phyloP scores from a whole-genome alignment of 1,284 basidiomycete genomes.

The Lentinula novae-zelandiae region DNA sequence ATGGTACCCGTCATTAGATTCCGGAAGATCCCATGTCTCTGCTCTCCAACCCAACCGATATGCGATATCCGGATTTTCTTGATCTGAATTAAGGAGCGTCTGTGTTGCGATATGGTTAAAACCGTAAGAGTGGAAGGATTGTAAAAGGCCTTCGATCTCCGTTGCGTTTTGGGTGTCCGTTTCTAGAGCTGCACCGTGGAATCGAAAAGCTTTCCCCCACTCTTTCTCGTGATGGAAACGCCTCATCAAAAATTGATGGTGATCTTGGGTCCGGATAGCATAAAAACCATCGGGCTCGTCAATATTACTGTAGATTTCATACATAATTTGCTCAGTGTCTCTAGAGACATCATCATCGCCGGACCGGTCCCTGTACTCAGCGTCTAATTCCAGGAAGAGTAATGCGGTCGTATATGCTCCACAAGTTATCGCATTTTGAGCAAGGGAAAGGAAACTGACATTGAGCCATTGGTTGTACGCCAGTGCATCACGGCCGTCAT shows the following conservation, averaged over 20 bases:
- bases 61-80: constrained; percentile 49
- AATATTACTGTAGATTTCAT: constrained; percentile 91
- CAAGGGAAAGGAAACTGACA: constrained; percentile 74
- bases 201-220: constrained; percentile 88
- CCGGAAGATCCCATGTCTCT: constrained; percentile 89
- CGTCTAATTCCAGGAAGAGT: constrained; percentile 83
- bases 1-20: constrained; percentile 39
- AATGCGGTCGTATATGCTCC: constrained; percentile 87
- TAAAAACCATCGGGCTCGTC: constrained; percentile 99
- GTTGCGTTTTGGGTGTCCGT: constrained; percentile 37
- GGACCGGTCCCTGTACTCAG: constrained; percentile 43
- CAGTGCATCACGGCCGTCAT: constrained; percentile 44
- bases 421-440: constrained; percentile 71
- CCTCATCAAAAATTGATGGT: constrained; percentile 74
- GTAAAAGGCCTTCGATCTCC: constrained; percentile 57
- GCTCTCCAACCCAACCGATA: constrained; percentile 89
- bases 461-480: constrained; percentile 81
- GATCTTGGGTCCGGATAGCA: constrained; percentile 78
- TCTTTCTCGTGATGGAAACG: constrained; percentile 90
- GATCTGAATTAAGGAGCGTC: constrained; percentile 44
- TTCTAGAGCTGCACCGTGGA: constrained; percentile 84
- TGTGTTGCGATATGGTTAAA: constrained; percentile 79
- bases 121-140: constrained; percentile 83
- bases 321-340: constrained; percentile 64
- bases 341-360: constrained; percentile 23